Evolutionary conservation across 2,329 filamentous ascomycete species (phyloP).

Genomic region (Trichoderma oligosporum): DNA sequence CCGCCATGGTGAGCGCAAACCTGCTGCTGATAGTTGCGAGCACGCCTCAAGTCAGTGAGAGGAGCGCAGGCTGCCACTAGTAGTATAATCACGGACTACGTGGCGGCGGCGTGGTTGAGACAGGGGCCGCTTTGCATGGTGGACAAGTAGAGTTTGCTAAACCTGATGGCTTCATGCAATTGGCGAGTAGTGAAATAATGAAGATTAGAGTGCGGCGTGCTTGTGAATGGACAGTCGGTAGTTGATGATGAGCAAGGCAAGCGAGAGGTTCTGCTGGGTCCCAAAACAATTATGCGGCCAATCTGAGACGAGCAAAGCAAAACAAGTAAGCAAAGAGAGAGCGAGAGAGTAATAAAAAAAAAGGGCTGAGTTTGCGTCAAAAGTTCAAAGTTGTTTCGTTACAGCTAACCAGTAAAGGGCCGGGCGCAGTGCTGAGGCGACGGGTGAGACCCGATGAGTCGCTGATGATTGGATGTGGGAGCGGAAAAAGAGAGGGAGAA

Average conservation of each 20-base stretch:
- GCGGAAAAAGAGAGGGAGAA: constrained; percentile 7
- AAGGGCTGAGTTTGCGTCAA: constrained; percentile 13
- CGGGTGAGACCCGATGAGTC: constrained; percentile 15
- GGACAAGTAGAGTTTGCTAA: constrained; percentile 16
- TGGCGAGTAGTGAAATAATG: constrained; percentile 7
- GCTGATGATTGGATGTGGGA: constrained; percentile 4
- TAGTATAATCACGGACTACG: constrained; percentile 13
- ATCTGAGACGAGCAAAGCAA: constrained; percentile 12
- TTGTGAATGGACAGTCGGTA: background rate
- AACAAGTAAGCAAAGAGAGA: background rate
- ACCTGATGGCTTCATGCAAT: constrained; percentile 23
- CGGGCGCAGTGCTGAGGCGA: constrained; percentile 13
- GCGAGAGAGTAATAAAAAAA: constrained; percentile 1
- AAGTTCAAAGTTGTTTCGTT: background rate
- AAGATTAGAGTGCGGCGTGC: background rate
- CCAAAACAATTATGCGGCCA: constrained; percentile 24
- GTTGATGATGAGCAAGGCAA: constrained; percentile 1
- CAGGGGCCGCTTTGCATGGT: constrained; percentile 24
- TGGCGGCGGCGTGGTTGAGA: constrained; percentile 23
- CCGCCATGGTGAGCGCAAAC: constrained; percentile 19
- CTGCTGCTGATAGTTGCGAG: constrained; percentile 25
- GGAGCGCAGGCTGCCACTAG: constrained; percentile 12
- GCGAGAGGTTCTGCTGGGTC: background rate
- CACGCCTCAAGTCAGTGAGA: constrained; percentile 24
- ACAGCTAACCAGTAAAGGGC: constrained; percentile 8